Evolutionary conservation across 345 rosid genomes (phyloP).

Genomic region (rapeseed (Brassica napus)): Da-Ae NC_063440.1:19299501-19300000

Average conservation of each 20-base stretch:
- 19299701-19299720: constrained; percentile 51
- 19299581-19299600: constrained; percentile 47
- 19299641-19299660: constrained; percentile 60
- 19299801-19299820: constrained; percentile 43
- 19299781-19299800: constrained; percentile 36
- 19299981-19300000: constrained; percentile 53
- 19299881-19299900: constrained; percentile 46
- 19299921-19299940: constrained; percentile 43
- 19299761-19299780: constrained; percentile 45
- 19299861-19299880: constrained; percentile 39
- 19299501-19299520: constrained; percentile 63
- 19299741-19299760: constrained; percentile 42
- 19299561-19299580: constrained; percentile 21
- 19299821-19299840: constrained; percentile 35
- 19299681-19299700: constrained; percentile 52
- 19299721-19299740: constrained; percentile 43
- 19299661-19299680: constrained; percentile 48
- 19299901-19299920: constrained; percentile 41
- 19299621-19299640: constrained; percentile 26
- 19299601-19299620: constrained; percentile 53
- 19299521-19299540: constrained; percentile 63
- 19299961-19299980: constrained; percentile 49
- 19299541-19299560: constrained; percentile 51
- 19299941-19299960: constrained; percentile 51
- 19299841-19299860: constrained; percentile 42